Evolutionary conservation across 345 rosid species (phyloP).

Genomic region (Ricinus communis): DNA sequence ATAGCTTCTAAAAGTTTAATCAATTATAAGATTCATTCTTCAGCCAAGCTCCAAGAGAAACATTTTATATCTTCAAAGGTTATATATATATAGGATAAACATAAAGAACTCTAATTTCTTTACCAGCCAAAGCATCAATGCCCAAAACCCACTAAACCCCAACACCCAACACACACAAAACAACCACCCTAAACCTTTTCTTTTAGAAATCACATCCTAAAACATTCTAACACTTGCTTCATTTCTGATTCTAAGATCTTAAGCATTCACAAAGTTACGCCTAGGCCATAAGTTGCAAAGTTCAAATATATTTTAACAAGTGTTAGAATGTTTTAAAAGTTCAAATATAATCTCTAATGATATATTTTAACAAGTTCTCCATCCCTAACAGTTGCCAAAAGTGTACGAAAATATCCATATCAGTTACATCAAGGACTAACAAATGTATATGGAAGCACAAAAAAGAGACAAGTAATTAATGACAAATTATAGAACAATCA

Average conservation of each 20-base stretch:
- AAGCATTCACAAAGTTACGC: too few relatives aligned
- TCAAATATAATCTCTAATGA: too few relatives aligned
- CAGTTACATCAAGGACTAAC: background rate
- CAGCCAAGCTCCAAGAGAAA: slow-evolving; percentile 3
- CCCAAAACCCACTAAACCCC: too few relatives aligned
- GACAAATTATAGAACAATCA: background rate
- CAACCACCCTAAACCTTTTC: too few relatives aligned
- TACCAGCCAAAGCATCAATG: background rate
- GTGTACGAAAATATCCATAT: background rate
- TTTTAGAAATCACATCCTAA: background rate
- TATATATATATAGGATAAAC: background rate
- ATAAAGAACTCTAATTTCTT: background rate
- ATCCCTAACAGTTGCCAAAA: background rate
- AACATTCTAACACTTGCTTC: background rate
- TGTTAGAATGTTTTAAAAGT: too few relatives aligned
- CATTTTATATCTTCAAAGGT: background rate
- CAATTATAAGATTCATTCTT: background rate
- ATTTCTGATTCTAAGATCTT: slow-evolving; percentile 4
- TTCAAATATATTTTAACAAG: too few relatives aligned
- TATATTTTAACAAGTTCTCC: background rate
- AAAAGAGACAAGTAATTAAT: background rate
- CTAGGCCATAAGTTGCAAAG: too few relatives aligned
- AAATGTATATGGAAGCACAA: background rate
- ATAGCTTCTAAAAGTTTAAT: background rate
- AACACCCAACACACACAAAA: too few relatives aligned